Conservation (phyloP, 176 grass and related monocot species). For the Zizania latifolia region DNA sequence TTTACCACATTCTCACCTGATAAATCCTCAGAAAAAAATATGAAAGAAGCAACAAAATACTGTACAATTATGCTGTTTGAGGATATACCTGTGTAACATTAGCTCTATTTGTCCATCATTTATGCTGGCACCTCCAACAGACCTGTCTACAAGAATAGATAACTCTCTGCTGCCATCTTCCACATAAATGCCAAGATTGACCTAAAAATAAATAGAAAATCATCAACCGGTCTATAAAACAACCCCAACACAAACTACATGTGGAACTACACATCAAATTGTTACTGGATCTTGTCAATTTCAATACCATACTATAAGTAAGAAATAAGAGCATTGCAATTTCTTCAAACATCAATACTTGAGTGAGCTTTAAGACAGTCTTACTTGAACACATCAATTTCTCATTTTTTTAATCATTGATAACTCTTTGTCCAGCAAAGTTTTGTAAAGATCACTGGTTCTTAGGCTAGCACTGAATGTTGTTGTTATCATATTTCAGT, state of each 20-base stretch:
- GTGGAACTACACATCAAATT: neutral
- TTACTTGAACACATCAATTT: neutral
- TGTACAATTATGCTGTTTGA: neutral
- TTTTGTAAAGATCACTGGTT: neutral
- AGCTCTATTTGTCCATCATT: conserved; percentile 89
- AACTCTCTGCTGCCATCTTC: conserved; percentile 81
- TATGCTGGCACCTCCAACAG: conserved; percentile 83
- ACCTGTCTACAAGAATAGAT: conserved; percentile 78
- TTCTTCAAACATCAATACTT: neutral
- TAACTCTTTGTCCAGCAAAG: neutral
- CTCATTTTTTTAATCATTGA: conserved; percentile 3
- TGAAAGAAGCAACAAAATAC: conserved; percentile 19
- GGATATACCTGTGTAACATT: conserved; percentile 79
- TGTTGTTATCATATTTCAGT: neutral
- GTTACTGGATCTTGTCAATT: neutral
- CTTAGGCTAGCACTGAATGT: neutral
- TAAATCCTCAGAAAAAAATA: neutral
- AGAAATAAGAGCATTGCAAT: neutral
- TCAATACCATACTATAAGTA: neutral
- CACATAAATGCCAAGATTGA: conserved; percentile 95
- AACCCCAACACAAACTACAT: neutral
- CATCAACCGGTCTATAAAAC: neutral
- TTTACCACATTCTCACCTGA: neutral
- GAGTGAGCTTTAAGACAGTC: neutral
- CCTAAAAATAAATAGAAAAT: conserved; percentile 41